Percentiles rank a stretch among this genome's conserved stretches.
These are phyloP conservation scores for Verbena officinalis DNA, from an alignment of 257 asterid species.

Conservation along the genomic window DNA sequence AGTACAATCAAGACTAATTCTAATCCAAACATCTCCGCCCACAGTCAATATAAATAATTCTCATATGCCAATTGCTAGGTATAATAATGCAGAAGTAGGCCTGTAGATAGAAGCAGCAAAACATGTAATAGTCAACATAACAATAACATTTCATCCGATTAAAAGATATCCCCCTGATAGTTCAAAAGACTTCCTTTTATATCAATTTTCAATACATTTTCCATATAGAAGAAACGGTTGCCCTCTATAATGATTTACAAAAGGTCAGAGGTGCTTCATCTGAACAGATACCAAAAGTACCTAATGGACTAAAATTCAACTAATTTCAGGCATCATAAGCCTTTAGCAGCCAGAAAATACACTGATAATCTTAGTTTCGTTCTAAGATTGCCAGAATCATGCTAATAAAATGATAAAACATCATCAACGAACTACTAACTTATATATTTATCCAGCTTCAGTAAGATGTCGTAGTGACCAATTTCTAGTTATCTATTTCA, in stretches of 20 bases:
- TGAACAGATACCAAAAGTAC: neutral
- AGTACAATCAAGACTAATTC: conserved; percentile 15
- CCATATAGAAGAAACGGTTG: neutral
- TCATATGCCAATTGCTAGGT: neutral
- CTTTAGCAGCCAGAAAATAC: conserved; percentile 9
- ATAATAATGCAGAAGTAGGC: conserved; percentile 4
- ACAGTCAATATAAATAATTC: conserved; percentile 2
- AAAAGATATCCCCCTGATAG: neutral
- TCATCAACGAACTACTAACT: neutral
- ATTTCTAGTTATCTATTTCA: conserved; percentile 11
- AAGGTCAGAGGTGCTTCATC: neutral
- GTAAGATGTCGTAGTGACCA: neutral
- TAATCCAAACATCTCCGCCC: conserved; percentile 1
- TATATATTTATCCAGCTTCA: neutral
- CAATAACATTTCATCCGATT: neutral
- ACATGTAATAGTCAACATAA: neutral
- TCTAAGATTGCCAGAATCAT: conserved; percentile 11
- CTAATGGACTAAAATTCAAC: conserved; percentile 8
- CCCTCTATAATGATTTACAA: neutral
- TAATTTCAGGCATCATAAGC: conserved; percentile 10
- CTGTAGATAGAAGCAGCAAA: conserved; percentile 3
- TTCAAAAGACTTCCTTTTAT: neutral
- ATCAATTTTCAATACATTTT: neutral
- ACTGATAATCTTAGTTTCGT: conserved; percentile 17
- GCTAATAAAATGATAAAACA: conserved; percentile 5